These are phyloP conservation scores for Naganishia vaughanmartiniae DNA, from an alignment of 768 basidiomycete species.

Conservation along the genomic window DNA sequence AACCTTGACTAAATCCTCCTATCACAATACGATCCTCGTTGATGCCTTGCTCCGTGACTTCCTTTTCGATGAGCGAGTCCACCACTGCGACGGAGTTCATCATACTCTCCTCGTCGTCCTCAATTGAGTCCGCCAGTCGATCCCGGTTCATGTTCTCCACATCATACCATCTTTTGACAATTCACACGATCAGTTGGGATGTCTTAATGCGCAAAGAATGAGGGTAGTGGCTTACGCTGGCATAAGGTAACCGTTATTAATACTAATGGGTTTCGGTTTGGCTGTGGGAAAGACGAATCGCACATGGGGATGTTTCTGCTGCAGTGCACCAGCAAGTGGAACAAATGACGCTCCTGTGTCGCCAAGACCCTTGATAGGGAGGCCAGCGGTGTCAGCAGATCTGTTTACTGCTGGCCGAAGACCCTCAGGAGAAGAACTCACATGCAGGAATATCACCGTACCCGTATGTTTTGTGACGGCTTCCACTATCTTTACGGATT, in stretches of 20 bases:
- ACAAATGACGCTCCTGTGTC: conserved; percentile 53
- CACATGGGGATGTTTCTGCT: conserved; percentile 57
- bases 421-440: conserved; percentile 52
- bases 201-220: no score
- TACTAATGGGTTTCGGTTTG: conserved; percentile 65
- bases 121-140: conserved; percentile 33
- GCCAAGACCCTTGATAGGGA: conserved; percentile 31
- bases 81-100: conserved; percentile 63
- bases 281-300: conserved; percentile 89
- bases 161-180: background rate
- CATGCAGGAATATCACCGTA: conserved; percentile 85
- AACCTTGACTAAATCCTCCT: conserved; percentile 87
- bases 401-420: background rate
- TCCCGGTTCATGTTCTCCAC: background rate
- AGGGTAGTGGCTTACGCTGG: conserved; percentile 49
- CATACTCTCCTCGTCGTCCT: conserved; percentile 77
- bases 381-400: conserved; percentile 24
- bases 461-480: conserved; percentile 65
- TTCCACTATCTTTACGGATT: conserved; percentile 33
- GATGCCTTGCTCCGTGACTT: conserved; percentile 66
- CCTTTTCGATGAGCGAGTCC: conserved; percentile 68
- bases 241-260: conserved; percentile 61
- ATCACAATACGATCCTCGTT: conserved; percentile 70
- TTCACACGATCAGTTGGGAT: background rate
- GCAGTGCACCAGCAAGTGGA: conserved; percentile 13